Conservation (phyloP, 2,329 filamentous ascomycete species). For the Neocatenulostroma microsporum region DNA sequence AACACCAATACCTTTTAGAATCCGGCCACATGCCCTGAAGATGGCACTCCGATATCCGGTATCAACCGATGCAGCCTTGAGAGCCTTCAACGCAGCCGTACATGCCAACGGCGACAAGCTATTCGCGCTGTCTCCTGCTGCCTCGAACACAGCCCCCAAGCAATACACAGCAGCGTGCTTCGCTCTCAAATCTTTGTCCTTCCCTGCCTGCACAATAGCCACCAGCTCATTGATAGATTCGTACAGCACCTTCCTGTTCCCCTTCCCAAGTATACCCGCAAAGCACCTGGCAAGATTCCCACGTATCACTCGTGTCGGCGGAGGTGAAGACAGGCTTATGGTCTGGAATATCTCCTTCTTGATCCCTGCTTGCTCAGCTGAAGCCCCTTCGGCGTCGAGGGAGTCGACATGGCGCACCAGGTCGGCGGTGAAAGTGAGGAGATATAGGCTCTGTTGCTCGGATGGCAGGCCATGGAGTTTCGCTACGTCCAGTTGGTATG, state of each 20-base stretch:
- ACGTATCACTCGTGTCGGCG: slow-evolving; percentile 79
- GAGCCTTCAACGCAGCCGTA: slow-evolving; percentile 63
- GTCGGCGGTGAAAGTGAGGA: slow-evolving; percentile 79
- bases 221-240: slow-evolving; percentile 90
- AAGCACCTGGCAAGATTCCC: slow-evolving; percentile 83
- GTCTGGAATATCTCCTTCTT: slow-evolving; percentile 95
- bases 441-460: slow-evolving; percentile 92
- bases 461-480: slow-evolving; percentile 84
- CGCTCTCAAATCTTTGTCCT: slow-evolving; percentile 69
- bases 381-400: slow-evolving; percentile 71
- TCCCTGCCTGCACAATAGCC: slow-evolving; percentile 62
- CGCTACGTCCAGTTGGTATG: slow-evolving; percentile 66
- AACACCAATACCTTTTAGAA: slow-evolving; percentile 64
- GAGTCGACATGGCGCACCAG: slow-evolving; percentile 71
- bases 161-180: slow-evolving; percentile 86
- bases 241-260: slow-evolving; percentile 84
- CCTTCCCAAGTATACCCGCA: slow-evolving; percentile 70
- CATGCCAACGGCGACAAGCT: slow-evolving; percentile 69
- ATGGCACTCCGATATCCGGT: slow-evolving; percentile 73
- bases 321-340: slow-evolving; percentile 70
- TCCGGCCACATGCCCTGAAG: slow-evolving; percentile 66
- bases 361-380: slow-evolving; percentile 79
- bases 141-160: slow-evolving; percentile 78
- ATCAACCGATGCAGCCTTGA: slow-evolving; percentile 73
- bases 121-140: slow-evolving; percentile 90